Base-by-base conservation (phyloP, 75 land plant species). In the Gnetum montanum region DNA sequence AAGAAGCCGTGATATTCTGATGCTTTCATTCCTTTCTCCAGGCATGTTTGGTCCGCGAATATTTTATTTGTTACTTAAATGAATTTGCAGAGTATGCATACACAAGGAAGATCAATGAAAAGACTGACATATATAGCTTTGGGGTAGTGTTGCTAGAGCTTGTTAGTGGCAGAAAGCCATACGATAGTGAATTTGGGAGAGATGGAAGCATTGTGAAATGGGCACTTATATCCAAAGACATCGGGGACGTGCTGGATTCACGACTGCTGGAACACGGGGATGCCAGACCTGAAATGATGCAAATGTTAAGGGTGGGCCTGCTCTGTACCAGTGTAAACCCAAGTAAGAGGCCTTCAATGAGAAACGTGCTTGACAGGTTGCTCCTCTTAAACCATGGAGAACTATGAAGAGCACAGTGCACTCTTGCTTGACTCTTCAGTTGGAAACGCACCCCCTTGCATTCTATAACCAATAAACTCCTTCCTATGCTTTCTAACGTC, bases 261-360 rank as follows among this genome's bases (percentile, higher is more conserved):
- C 45, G 47, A 19, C 30, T 58, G 58, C 16, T 45, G 47, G 62
- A 24, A n/a, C n/a, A n/a, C 2, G 69, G 58, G 54, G 43, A 49
- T 8, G 24, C 19, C 1, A 28, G 26, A 0, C 60, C 68, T 25
- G 67, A 70, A 31, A 73, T 73, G 50, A 6, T 47, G 16, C 8
- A 43, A 20, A 59, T 73, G 49, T 27, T 73, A 20, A 33, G 73
- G 11, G 57, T 73, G 37, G 76, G 66, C 0, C 4, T 73, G 18
- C 16, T 69, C 1, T 73, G 76, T 28, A 73, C 76, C 0, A 73
- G 53, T 43, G 37, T 13, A 28, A 15, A 16, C 10, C 76, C 76
- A 7, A 43, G 19, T 10, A 44, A 64, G 29, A 47, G 77, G 18
- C 77, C 77, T 8, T 74, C 77, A 15, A 74, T 74, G 77, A 31